Base-by-base conservation (phyloP, 176 grass and related monocot genomes). In the Triticum urartu region DNA sequence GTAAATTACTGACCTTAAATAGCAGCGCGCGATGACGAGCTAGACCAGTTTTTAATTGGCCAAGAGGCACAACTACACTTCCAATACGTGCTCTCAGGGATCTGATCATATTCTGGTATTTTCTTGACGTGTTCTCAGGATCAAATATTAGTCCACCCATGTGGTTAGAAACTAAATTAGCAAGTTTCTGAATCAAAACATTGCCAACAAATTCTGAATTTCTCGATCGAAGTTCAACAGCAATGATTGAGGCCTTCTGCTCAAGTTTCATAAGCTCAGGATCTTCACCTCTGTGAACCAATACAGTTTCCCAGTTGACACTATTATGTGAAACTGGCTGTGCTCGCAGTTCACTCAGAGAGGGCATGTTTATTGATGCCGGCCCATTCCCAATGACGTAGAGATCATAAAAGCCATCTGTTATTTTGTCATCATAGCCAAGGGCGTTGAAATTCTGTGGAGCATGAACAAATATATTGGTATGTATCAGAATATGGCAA, bases 381-480 rank as follows among this genome's bases (percentile, higher is more conserved):
- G 90, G 83, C 11, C 90, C 79, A 17, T 88, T 88, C 66, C 84
- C 91, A 60, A 82, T 86, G 28, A 84, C 79, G 84, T 90, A 99
- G 56, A 99, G 89, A 87, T 99, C 94, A 87, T 99, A 99, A 87
- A 99, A 99, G 12, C 97, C 94, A 83, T 99, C 97, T 5, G 89
- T 78, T 88, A 94, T 94, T 88, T 91, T 99, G 79, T 99, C 94
- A 79, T 99, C 97, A 81, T 96, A 99, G 56, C 90, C 87, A 43
- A 99, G 94, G 52, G 90, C 87, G 64, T 93, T 97, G 78, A 94
- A 99, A 85, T 67, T 99, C 97, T 99, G 97, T 68, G 26, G 90
- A 92, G 21, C 42, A 90, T 22, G 18, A 86, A 87, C 48, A 93
- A 84, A 78, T 79, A 12, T 80, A 81, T 28, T 80, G 45, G 79